These are phyloP conservation scores for Cercospora sp. DNA, from an alignment of 2,329 filamentous ascomycete genomes.

Conservation along the genomic window DNA sequence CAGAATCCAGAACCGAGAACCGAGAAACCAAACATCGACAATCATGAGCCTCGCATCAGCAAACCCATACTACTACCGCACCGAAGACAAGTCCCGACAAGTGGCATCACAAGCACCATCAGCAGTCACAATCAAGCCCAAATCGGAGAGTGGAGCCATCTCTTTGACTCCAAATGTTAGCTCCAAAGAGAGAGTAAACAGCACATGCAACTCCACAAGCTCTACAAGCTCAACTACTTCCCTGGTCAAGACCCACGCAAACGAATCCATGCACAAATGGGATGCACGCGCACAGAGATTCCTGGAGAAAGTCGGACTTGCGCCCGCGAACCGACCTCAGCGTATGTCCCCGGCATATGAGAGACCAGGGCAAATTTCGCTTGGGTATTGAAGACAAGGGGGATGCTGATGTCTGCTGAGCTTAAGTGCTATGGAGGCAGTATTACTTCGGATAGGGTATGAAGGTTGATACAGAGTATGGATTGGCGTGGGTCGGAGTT, in stretches of 20 bases:
- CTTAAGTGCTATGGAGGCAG: background rate
- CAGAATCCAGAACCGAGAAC: background rate
- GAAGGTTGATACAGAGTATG: background rate
- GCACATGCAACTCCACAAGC: background rate
- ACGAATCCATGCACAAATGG: background rate
- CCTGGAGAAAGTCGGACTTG: background rate
- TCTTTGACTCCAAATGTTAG: background rate
- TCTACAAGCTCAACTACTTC: background rate
- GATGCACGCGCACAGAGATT: background rate
- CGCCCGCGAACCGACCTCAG: background rate
- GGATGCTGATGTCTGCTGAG: background rate
- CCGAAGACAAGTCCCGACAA: background rate
- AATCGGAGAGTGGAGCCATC: background rate
- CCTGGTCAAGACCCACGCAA: background rate
- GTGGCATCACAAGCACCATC: background rate
- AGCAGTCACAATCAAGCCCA: background rate
- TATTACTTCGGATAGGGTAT: background rate
- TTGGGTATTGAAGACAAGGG: background rate
- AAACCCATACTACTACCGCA: background rate
- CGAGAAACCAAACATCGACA: background rate
- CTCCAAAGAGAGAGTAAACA: background rate
- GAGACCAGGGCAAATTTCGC: background rate
- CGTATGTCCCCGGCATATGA: background rate
- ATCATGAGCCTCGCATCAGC: background rate
- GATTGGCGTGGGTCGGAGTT: background rate